These are phyloP conservation scores for Logfia minima DNA, from an alignment of 129 eudicot genomes.

Conservation along the genomic window DNA sequence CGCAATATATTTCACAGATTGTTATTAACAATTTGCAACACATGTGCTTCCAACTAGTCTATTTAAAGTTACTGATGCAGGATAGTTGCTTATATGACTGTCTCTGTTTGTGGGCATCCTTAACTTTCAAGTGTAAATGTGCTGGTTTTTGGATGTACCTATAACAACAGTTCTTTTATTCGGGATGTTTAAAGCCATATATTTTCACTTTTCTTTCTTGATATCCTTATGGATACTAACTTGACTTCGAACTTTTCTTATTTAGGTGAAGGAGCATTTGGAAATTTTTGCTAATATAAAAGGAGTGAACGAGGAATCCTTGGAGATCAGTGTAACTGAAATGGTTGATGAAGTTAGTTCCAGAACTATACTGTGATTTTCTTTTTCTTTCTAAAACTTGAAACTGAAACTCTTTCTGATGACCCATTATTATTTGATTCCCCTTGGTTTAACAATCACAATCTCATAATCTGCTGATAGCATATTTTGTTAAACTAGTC, in stretches of 20 bases:
- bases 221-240: slow-evolving; percentile 23
- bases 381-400: slow-evolving; percentile 1
- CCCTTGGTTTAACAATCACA: background rate
- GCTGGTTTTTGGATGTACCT: background rate
- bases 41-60: background rate
- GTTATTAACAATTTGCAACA: background rate
- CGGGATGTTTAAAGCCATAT: slow-evolving; percentile 14
- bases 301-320: slow-evolving; percentile 77
- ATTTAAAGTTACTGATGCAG: background rate
- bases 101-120: background rate
- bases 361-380: slow-evolving; percentile 25
- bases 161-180: background rate
- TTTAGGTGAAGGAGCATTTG: slow-evolving; percentile 95
- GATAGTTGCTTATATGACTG: background rate
- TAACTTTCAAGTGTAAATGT: background rate
- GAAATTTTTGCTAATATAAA: slow-evolving; percentile 86
- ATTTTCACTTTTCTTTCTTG: background rate
- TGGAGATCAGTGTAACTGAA: slow-evolving; percentile 64
- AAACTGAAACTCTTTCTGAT: background rate
- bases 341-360: slow-evolving; percentile 95
- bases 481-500: background rate
- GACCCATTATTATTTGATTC: slow-evolving; percentile 4
- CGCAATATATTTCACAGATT: background rate
- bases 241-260: slow-evolving; percentile 23
- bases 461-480: slow-evolving; percentile 18